Conservation (phyloP, 768 basidiomycete genomes). For the Suillus brevipes region DNA sequence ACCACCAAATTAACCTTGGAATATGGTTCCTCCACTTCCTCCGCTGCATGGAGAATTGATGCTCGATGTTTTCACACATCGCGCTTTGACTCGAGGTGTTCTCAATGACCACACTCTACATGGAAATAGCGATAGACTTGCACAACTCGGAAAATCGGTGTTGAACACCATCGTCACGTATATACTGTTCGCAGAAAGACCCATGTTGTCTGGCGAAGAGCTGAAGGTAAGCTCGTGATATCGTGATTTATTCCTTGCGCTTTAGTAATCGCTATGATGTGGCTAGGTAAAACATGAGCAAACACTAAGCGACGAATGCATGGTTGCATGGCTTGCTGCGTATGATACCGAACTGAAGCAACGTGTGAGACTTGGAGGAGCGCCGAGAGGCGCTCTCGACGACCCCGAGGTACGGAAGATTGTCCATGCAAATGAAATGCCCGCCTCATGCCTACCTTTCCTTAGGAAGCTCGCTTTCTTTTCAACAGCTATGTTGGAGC, state of each 20-base stretch:
- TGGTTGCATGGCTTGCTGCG: constrained; percentile 48
- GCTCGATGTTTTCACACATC: constrained; percentile 60
- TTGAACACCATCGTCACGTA: constrained; percentile 53
- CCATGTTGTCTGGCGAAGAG: constrained; percentile 41
- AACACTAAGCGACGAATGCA: constrained; percentile 37
- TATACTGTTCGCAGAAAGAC: constrained; percentile 47
- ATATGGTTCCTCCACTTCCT: constrained; percentile 46
- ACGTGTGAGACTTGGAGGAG: constrained; percentile 26
- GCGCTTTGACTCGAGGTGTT: constrained; percentile 20
- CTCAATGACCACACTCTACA: constrained; percentile 25
- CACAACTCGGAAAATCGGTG: constrained; percentile 53
- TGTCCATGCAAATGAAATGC: not conserved
- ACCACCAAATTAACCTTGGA: not conserved
- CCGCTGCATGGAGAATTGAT: constrained; percentile 56
- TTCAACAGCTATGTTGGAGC: constrained; percentile 68
- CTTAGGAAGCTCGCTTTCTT: constrained; percentile 47
- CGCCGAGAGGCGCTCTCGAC: constrained; percentile 32
- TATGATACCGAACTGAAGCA: constrained; percentile 57
- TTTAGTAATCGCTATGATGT: not conserved
- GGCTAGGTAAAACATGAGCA: constrained; percentile 12
- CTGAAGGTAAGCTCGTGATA: constrained; percentile 41
- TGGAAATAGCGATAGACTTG: constrained; percentile 53
- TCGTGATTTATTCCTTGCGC: too few species aligned
- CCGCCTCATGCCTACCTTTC: not conserved
- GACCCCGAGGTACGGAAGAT: constrained; percentile 23